phyloP scores from a whole-genome alignment of 495 filamentous ascomycete species.

The Aspergillus cavernicola region DNA sequence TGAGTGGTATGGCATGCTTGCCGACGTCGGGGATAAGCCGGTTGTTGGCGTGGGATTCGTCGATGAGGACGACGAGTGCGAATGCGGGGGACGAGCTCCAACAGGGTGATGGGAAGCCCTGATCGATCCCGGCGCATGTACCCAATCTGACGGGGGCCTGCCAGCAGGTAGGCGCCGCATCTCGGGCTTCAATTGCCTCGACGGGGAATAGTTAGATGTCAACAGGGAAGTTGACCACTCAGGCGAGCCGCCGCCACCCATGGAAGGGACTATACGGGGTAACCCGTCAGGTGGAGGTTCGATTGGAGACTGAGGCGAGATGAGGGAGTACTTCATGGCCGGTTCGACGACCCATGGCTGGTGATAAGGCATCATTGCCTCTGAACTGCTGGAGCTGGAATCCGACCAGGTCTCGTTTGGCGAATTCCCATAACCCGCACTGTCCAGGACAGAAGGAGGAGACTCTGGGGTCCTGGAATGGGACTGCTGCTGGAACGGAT shows the following conservation, averaged over 20 bases:
- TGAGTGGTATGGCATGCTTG: conserved; percentile 23
- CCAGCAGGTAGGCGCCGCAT: conserved; percentile 9
- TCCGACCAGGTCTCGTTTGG: conserved; percentile 22
- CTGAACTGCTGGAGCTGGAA: conserved; percentile 23
- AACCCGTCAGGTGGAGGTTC: conserved; percentile 10
- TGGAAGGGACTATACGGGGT: conserved; percentile 13
- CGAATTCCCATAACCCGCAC: conserved; percentile 14
- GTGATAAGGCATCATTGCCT: conserved; percentile 20
- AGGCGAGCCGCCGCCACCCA: not conserved
- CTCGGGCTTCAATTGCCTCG: conserved; percentile 16
- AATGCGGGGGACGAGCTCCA: conserved; percentile 6
- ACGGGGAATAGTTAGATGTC: conserved; percentile 5
- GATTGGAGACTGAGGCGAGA: conserved; percentile 13
- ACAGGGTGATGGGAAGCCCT: not conserved
- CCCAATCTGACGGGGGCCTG: conserved; percentile 12
- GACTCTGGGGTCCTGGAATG: conserved; percentile 21
- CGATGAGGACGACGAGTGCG: conserved; percentile 1
- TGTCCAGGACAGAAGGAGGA: conserved; percentile 11
- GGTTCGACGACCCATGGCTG: conserved; percentile 12
- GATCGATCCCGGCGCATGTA: not conserved
- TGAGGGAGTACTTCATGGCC: conserved; percentile 13
- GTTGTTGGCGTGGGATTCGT: conserved; percentile 6
- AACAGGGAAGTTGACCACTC: conserved; percentile 14
- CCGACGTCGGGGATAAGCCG: conserved; percentile 21
- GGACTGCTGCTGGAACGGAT: conserved; percentile 16